Percentiles rank a stretch among this genome's conserved stretches.
Conservation (phyloP, 805 yeast species). For the Blastobotrys chiropterorum region DNA sequence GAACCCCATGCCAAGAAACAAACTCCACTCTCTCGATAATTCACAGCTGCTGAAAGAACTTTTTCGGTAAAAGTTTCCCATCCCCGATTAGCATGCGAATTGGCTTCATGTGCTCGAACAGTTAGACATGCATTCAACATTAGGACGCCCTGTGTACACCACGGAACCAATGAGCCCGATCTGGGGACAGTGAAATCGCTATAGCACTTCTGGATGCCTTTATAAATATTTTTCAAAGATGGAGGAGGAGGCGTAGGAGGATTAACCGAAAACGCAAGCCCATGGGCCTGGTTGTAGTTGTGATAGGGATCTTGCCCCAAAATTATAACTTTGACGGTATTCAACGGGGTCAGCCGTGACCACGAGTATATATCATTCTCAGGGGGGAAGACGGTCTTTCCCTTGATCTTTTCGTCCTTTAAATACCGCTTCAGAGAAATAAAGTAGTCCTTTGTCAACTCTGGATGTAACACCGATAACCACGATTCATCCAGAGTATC, state of each 20-base stretch:
- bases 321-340: slow-evolving; percentile 66
- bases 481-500: slow-evolving; percentile 67
- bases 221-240: slow-evolving; percentile 80
- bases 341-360: slow-evolving; percentile 79
- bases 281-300: slow-evolving; percentile 89
- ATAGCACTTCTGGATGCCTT: slow-evolving; percentile 59
- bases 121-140: slow-evolving; percentile 84
- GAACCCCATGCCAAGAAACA: slow-evolving; percentile 79
- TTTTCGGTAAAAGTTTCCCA: slow-evolving; percentile 88
- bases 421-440: slow-evolving; percentile 63
- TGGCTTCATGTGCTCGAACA: slow-evolving; percentile 88
- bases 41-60: slow-evolving; percentile 49
- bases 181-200: slow-evolving; percentile 63
- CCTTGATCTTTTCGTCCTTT: slow-evolving; percentile 37
- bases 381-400: slow-evolving; percentile 71
- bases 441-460: slow-evolving; percentile 82
- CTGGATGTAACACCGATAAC: slow-evolving; percentile 63
- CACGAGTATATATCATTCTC: slow-evolving; percentile 75
- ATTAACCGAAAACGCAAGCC: slow-evolving; percentile 85
- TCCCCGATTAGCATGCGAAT: slow-evolving; percentile 83
- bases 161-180: slow-evolving; percentile 63
- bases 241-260: slow-evolving; percentile 86
- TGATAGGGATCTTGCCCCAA: slow-evolving; percentile 98
- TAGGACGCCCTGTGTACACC: slow-evolving; percentile 87
- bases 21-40: slow-evolving; percentile 43